phyloP scores from a whole-genome alignment of 208 protist genomes.

The Wallacemonas sp. region DNA sequence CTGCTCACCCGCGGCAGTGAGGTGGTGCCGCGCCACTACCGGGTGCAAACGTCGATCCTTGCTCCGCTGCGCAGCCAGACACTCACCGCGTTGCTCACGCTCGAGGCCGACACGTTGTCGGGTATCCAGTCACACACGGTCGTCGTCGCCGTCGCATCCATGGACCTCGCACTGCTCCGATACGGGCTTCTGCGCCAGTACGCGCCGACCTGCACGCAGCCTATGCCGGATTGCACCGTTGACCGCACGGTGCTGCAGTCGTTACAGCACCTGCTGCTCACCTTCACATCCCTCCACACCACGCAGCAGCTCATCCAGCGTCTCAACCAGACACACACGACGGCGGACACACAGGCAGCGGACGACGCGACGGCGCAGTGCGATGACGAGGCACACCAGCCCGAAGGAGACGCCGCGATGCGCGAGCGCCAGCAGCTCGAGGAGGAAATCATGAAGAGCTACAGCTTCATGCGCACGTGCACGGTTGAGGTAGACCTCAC shows the following conservation, averaged over 20 bases:
- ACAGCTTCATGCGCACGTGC: slow-evolving; percentile 42
- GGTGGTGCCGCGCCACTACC: slow-evolving; percentile 13
- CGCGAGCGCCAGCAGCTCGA: slow-evolving; percentile 19
- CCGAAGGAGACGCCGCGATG: slow-evolving; percentile 7
- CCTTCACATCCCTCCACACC: slow-evolving; percentile 53
- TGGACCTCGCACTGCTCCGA: slow-evolving; percentile 53
- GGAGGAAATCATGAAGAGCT: slow-evolving; percentile 27
- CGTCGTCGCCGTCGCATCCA: slow-evolving; percentile 38
- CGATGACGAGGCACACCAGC: slow-evolving; percentile 7
- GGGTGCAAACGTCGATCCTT: slow-evolving; percentile 35
- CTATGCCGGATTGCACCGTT: slow-evolving; percentile 31
- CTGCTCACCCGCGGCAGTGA: slow-evolving; percentile 20
- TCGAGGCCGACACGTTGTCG: slow-evolving; percentile 28
- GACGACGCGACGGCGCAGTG: background rate
- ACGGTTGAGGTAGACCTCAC: slow-evolving; percentile 65
- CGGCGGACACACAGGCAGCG: background rate
- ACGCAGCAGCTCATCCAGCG: slow-evolving; percentile 26
- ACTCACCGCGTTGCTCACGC: slow-evolving; percentile 24
- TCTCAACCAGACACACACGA: background rate
- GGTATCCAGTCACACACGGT: slow-evolving; percentile 20
- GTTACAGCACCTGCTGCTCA: slow-evolving; percentile 46
- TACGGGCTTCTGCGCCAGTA: slow-evolving; percentile 58
- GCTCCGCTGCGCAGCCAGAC: slow-evolving; percentile 41
- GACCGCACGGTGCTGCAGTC: slow-evolving; percentile 42
- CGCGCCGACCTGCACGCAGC: slow-evolving; percentile 6